Percentiles rank a stretch among this genome's conserved stretches.
phyloP scores from a whole-genome alignment of 2,329 filamentous ascomycete species.

The Cladosporium sp. region DNA sequence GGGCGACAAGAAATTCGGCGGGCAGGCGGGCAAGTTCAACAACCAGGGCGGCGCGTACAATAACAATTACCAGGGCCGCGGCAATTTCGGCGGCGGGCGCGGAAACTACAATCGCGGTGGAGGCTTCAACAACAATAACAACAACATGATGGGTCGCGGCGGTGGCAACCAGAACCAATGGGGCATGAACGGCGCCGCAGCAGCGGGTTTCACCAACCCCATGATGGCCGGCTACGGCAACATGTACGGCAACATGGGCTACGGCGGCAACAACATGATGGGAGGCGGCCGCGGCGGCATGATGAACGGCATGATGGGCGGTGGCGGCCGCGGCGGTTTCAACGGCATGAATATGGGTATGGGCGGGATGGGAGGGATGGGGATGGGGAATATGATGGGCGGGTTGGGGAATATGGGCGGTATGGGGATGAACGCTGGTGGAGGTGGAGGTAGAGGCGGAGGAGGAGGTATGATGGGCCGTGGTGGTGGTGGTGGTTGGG shows the following conservation, averaged over 20 bases:
- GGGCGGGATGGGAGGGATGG: conserved; percentile 18
- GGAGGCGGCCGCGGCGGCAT: conserved; percentile 19
- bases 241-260: conserved; percentile 33
- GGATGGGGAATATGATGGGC: conserved; percentile 35
- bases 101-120: conserved; percentile 19
- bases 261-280: conserved; percentile 32
- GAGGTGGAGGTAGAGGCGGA: conserved; percentile 39
- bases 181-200: conserved; percentile 21
- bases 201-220: conserved; percentile 15
- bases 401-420: conserved; percentile 28
- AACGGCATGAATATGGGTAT: conserved; percentile 48
- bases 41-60: conserved; percentile 37
- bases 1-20: conserved; percentile 34
- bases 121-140: conserved; percentile 13
- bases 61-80: conserved; percentile 30
- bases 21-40: conserved; percentile 47
- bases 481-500: conserved; percentile 19
- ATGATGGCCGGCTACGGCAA: conserved; percentile 20
- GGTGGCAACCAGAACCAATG: conserved; percentile 15
- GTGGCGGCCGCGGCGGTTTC: conserved; percentile 40
- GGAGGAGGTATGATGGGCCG: conserved; percentile 44
- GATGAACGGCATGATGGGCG: conserved; percentile 34
- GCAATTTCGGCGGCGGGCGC: conserved; percentile 19
- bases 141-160: conserved; percentile 10
- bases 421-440: conserved; percentile 31